Evolutionary conservation across 148 eudicot genomes (phyloP), one percentile per base, ranked within the genome.

Genomic region (Nepenthes gracilis): DNA sequence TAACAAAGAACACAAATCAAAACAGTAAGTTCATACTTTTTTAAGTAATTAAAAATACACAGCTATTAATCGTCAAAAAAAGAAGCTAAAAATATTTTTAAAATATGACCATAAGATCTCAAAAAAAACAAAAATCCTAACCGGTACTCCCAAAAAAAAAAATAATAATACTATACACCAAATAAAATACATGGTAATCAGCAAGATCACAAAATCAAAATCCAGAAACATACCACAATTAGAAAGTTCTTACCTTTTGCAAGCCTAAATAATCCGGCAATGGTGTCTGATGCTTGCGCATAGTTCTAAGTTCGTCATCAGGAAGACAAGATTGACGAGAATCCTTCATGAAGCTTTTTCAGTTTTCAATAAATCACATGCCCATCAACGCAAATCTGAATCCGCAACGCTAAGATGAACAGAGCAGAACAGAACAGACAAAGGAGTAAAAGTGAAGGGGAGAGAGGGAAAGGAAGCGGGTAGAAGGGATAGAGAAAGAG

Each of bases 231-330:
- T 14, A 6, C 47, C 12, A 50, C 36, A 59, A 48, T 35, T 23
- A 23, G 23, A 23, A 23, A 23, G 23, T 23, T 23, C 23, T 23
- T 54, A 83, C 83, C 88, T 83, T 83, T 72, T 83, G 85, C 74
- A 83, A 73, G 33, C 70, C 75, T 65, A 83, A 67, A 59, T 70
- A 78, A 49, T 83, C 79, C 33, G 64, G 71, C 65, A 78, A 70
- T 12, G 80, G 71, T 11, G 60, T 62, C 49, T 80, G 79, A 71
- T 80, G 77, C 48, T 80, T 75, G 13, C 55, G 64, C 45, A 4
- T 40, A 40, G 8, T 40, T 40, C 45, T 40, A 52, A 38, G 78
- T 34, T 67, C 77, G 57, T 72, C 76, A 47, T n/a, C 66, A 23
- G 23, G 23, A 23, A 23, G 23, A 23, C 23, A 23, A 14, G 13